Percentiles rank a stretch among this genome's conserved stretches.
Evolutionary conservation across 2,329 filamentous ascomycete species (phyloP).

Genomic region (Lachnum nothofagi): DNA sequence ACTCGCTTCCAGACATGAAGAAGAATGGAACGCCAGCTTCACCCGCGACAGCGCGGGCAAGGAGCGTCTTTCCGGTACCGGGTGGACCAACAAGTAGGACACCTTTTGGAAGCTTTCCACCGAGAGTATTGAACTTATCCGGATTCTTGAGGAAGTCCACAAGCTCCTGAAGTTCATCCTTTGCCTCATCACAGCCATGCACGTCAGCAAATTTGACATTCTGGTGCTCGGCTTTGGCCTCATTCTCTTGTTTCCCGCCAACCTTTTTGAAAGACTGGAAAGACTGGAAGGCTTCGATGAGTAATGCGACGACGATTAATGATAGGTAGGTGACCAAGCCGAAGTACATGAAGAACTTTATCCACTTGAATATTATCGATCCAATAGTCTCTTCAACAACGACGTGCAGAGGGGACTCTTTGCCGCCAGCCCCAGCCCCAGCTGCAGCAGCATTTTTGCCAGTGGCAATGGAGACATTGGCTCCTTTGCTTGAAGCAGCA

Average conservation of each 20-base stretch:
- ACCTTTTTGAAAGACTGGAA: slow-evolving; percentile 76
- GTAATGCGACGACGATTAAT: slow-evolving; percentile 71
- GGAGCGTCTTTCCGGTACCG: slow-evolving; percentile 93
- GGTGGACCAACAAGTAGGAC: slow-evolving; percentile 91
- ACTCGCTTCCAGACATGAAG: slow-evolving; percentile 99
- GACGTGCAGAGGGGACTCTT: slow-evolving; percentile 85
- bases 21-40: slow-evolving; percentile 98
- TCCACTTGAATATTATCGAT: slow-evolving; percentile 78
- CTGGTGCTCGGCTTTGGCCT: slow-evolving; percentile 89
- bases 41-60: slow-evolving; percentile 90
- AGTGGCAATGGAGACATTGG: slow-evolving; percentile 51
- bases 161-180: slow-evolving; percentile 94
- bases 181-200: slow-evolving; percentile 95
- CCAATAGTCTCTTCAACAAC: slow-evolving; percentile 87
- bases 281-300: slow-evolving; percentile 74
- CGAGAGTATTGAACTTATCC: slow-evolving; percentile 85
- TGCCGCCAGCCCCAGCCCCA: slow-evolving; percentile 58
- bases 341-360: slow-evolving; percentile 80
- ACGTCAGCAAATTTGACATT: slow-evolving; percentile 89
- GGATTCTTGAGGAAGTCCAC: slow-evolving; percentile 95
- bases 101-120: slow-evolving; percentile 94
- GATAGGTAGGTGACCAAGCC: slow-evolving; percentile 72
- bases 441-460: too few relatives aligned
- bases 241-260: slow-evolving; percentile 63
- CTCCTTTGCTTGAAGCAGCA: slow-evolving; percentile 64